phyloP scores from a whole-genome alignment of 2,329 filamentous ascomycete species.

The Trichoderma arundinaceum region DNA sequence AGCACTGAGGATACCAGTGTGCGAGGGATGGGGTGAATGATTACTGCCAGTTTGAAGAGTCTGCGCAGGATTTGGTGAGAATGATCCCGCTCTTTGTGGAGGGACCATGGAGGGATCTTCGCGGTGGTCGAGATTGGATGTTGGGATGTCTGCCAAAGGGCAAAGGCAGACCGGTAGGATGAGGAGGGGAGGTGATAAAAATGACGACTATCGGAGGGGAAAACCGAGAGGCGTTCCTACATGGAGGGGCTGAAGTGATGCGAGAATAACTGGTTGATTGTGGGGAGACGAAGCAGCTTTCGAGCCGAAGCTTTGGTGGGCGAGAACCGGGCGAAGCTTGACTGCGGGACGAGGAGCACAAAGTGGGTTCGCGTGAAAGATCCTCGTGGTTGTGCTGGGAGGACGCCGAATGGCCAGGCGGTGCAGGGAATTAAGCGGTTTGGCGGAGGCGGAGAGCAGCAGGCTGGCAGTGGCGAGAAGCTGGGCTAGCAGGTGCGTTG shows the following conservation, averaged over 20 bases:
- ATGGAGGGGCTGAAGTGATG: constrained; percentile 43
- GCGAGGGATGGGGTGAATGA: constrained; percentile 63
- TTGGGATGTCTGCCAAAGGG: constrained; percentile 47
- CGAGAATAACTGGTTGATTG: constrained; percentile 29
- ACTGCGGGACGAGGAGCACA: constrained; percentile 25
- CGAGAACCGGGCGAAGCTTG: constrained; percentile 21
- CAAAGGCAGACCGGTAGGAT: constrained; percentile 45
- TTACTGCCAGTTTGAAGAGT: constrained; percentile 61
- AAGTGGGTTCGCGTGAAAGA: constrained; percentile 32
- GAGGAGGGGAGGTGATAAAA: constrained; percentile 39
- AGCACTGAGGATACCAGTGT: constrained; percentile 62
- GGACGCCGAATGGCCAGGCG: constrained; percentile 29
- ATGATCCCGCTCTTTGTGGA: constrained; percentile 67
- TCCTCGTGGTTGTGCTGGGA: constrained; percentile 28
- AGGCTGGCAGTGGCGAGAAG: constrained; percentile 34
- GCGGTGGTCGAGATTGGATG: constrained; percentile 41
- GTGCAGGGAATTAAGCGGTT: constrained; percentile 19
- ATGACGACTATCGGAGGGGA: constrained; percentile 37
- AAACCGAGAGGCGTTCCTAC: constrained; percentile 43
- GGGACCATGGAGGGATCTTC: constrained; percentile 61
- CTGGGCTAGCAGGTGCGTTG: constrained; percentile 32
- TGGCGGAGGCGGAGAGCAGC: constrained; percentile 34
- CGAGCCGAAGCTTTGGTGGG: constrained; percentile 18
- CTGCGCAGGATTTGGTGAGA: constrained; percentile 66
- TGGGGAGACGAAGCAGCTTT: constrained; percentile 15